A percentile compares a stretch with the other conserved stretches of the same genome.
phyloP scores from a whole-genome alignment of 73 alveolate genomes.

The Symbiodinium natans region DNA sequence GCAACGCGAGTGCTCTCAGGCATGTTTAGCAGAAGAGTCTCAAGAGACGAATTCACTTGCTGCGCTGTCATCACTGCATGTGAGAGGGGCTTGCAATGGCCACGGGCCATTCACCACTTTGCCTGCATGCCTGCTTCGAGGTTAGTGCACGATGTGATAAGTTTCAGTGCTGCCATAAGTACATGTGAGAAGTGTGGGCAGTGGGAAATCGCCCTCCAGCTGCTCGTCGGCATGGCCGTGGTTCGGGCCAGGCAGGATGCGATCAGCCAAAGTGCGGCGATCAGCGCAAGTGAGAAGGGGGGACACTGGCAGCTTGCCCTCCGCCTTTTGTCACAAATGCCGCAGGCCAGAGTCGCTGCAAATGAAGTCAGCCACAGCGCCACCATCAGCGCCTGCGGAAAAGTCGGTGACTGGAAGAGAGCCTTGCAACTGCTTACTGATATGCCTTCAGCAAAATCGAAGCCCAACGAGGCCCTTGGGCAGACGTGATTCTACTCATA shows the following conservation, averaged over 20 bases:
- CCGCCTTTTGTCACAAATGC: not conserved
- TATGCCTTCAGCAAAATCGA: not conserved
- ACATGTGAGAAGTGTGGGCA: conserved; percentile 4
- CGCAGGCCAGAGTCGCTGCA: not conserved
- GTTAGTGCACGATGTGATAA: not conserved
- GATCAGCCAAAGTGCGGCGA: not conserved
- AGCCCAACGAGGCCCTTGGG: not conserved
- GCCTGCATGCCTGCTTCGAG: not conserved
- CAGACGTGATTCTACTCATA: too few species aligned
- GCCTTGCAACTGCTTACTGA: not conserved
- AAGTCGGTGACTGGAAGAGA: not conserved
- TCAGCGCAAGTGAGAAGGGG: not conserved
- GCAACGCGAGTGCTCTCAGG: not conserved
- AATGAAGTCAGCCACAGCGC: conserved; percentile 4
- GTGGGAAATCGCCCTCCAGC: not conserved
- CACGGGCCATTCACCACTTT: not conserved
- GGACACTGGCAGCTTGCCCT: not conserved
- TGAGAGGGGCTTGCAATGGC: not conserved
- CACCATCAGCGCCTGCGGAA: not conserved
- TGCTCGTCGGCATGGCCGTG: not conserved
- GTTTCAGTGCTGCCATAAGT: not conserved
- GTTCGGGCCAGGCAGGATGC: not conserved
- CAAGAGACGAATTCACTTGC: not conserved
- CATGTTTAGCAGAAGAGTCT: not conserved
- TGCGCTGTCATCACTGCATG: not conserved